Evolutionary conservation across 108 stramenopile species (phyloP), one percentile per base, ranked within the genome.

Genomic region (Stephanodiscus minutulus): DNA sequence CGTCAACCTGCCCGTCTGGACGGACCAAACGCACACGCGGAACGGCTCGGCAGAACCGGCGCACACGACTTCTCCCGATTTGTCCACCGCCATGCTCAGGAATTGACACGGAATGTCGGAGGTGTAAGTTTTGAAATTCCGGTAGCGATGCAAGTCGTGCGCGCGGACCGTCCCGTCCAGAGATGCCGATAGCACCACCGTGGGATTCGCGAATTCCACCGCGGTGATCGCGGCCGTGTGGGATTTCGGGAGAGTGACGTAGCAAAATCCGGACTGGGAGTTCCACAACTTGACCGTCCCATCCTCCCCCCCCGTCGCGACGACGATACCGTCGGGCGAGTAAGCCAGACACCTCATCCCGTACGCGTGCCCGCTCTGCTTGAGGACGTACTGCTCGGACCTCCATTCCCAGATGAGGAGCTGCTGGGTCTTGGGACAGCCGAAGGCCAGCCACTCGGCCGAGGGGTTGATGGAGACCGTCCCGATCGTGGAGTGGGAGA

Each of bases 341-440:
- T 96, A 99, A 6, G 96, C 96, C 82, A 97, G 83, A 66, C 86
- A 86, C 55, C 90, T 84, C 86, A 98, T 90, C 9, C 95, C 97
- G 72, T 98, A 94, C 8, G 91, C 87, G 83, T 99, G 99, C 17
- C 99, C 99, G 37, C 96, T 92, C 76, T 99, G 99, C 73, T 98
- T 99, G n/a, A 99, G 77, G 18, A 99, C 88, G 72, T 98, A 98
- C 17, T 96, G 93, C 81, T 99, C 99, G 15, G 95, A 92, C 75
- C 97, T 77, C 99, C 99, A 99, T 81, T 98, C 99, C 98, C 99
- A 99, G 43, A 98, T 96, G 36, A 97, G 70, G 10, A 99, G 79
- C 82, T 98, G 99, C 43, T 98, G 97, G 1, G 91, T 85, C 15
- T 82, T 72, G 11, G 96, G 96, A 64, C 95, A 95, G 11, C 96